Conservation (phyloP, 2,329 filamentous ascomycete genomes). For the Hyphodiscus sp. region DNA sequence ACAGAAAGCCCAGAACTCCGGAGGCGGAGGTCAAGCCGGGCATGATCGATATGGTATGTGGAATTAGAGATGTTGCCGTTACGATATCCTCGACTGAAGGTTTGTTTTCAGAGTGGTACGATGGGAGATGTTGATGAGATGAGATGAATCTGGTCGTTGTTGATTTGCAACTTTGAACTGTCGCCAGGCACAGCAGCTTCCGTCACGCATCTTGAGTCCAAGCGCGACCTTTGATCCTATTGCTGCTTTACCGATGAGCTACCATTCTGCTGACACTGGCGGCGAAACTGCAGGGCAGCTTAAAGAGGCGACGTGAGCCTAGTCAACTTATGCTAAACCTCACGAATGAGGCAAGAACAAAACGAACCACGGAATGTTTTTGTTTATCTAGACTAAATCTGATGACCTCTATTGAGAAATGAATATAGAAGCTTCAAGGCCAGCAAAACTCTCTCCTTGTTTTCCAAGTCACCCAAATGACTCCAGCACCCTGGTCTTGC, state of each 20-base stretch:
- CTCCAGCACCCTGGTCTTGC: background rate
- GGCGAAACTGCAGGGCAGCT: background rate
- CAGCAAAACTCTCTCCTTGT: background rate
- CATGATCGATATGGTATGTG: conserved; percentile 46
- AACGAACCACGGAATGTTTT: background rate
- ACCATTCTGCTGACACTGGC: background rate
- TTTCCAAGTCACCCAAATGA: background rate
- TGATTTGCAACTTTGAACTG: background rate
- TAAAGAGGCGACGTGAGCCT: background rate
- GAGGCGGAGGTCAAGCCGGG: conserved; percentile 90
- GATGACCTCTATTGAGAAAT: background rate
- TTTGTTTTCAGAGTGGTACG: background rate
- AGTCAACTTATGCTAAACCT: background rate
- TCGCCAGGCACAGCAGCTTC: background rate
- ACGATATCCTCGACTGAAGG: background rate
- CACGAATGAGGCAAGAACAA: background rate
- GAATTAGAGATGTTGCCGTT: background rate
- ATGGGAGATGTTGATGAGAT: background rate
- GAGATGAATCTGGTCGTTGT: background rate
- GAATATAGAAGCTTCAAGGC: background rate
- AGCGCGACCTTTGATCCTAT: background rate
- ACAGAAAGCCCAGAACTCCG: conserved; percentile 89
- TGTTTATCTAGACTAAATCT: background rate
- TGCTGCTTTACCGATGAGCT: background rate
- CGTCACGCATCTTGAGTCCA: background rate